These are phyloP conservation scores for Calophaca sinica DNA, from an alignment of 306 rosid species.

Conservation along the genomic window DNA sequence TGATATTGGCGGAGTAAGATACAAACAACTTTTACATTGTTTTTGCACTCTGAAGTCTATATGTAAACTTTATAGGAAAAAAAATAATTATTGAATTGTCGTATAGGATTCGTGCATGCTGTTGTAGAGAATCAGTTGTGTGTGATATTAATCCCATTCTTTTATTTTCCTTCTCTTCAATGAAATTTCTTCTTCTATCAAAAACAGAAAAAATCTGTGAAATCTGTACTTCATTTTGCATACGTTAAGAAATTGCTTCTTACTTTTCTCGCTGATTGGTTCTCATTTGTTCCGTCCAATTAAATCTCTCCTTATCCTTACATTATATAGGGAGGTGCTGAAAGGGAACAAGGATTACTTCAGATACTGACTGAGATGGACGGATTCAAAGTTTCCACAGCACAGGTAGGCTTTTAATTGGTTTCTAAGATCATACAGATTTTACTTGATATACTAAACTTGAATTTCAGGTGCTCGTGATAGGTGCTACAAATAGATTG, in stretches of 20 bases:
- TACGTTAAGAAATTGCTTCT: not conserved
- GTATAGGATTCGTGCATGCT: too few relatives aligned
- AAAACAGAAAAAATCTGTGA: not conserved
- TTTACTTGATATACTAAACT: slow-evolving; percentile 52
- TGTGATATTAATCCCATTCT: too few relatives aligned
- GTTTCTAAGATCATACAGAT: slow-evolving; percentile 35
- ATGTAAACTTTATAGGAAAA: not conserved
- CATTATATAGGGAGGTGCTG: slow-evolving; percentile 88
- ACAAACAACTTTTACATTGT: slow-evolving; percentile 35
- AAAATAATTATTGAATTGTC: not conserved
- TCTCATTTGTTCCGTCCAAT: slow-evolving; percentile 36
- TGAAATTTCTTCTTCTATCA: too few relatives aligned
- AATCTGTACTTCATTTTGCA: slow-evolving; percentile 27
- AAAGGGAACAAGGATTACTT: slow-evolving; percentile 96
- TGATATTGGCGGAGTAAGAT: slow-evolving; percentile 97
- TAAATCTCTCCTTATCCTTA: slow-evolving; percentile 39
- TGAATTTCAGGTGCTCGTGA: slow-evolving; percentile 84
- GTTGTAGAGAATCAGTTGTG: too few relatives aligned
- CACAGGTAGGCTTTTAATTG: slow-evolving; percentile 64
- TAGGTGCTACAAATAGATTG: slow-evolving; percentile 98
- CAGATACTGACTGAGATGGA: slow-evolving; percentile 97
- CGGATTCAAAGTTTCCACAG: slow-evolving; percentile 94
- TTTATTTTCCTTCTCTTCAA: too few relatives aligned
- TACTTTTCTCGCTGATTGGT: slow-evolving; percentile 14
- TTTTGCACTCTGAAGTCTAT: not conserved